These are phyloP conservation scores for Pyricularia grisea DNA, from an alignment of 2,329 filamentous ascomycete genomes.

Conservation along the genomic window DNA sequence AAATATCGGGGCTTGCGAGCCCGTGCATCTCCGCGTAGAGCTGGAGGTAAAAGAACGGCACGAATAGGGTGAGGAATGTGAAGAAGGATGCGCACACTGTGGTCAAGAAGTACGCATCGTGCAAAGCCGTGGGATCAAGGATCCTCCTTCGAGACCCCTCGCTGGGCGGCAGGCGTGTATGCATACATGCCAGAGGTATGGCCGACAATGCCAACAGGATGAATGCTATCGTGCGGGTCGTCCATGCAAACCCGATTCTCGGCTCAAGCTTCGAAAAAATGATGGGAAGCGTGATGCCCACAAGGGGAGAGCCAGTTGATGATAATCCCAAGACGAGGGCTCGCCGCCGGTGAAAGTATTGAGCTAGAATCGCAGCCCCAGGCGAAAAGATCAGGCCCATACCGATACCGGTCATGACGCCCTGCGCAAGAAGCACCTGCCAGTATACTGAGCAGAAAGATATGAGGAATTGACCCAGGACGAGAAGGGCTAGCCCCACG, in stretches of 20 bases:
- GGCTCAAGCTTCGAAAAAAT: constrained; percentile 24
- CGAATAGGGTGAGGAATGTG: constrained; percentile 34
- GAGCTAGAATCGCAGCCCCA: constrained; percentile 24
- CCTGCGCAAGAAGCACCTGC: constrained; percentile 29
- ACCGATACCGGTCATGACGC: constrained; percentile 27
- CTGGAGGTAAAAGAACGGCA: constrained; percentile 38
- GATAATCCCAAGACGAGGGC: constrained; percentile 23
- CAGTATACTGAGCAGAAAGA: constrained; percentile 34
- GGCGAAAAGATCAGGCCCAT: constrained; percentile 25
- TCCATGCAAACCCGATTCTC: constrained; percentile 25
- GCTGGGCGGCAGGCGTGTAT: constrained; percentile 14
- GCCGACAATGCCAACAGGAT: constrained; percentile 26
- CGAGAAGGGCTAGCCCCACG: constrained; percentile 23
- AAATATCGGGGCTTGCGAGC: constrained; percentile 22
- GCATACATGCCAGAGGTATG: constrained; percentile 30
- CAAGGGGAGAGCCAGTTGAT: constrained; percentile 24
- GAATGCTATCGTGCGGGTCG: constrained; percentile 43
- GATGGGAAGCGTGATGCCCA: constrained; percentile 36
- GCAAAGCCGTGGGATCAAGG: constrained; percentile 25
- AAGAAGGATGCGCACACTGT: constrained; percentile 27
- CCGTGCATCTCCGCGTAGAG: constrained; percentile 30
- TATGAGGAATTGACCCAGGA: constrained; percentile 33
- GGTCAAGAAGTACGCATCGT: constrained; percentile 27
- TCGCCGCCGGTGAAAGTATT: constrained; percentile 27
- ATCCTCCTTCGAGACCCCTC: not conserved